phyloP scores from a whole-genome alignment of 2,329 filamentous ascomycete genomes.

The Ascochyta pisi region DNA sequence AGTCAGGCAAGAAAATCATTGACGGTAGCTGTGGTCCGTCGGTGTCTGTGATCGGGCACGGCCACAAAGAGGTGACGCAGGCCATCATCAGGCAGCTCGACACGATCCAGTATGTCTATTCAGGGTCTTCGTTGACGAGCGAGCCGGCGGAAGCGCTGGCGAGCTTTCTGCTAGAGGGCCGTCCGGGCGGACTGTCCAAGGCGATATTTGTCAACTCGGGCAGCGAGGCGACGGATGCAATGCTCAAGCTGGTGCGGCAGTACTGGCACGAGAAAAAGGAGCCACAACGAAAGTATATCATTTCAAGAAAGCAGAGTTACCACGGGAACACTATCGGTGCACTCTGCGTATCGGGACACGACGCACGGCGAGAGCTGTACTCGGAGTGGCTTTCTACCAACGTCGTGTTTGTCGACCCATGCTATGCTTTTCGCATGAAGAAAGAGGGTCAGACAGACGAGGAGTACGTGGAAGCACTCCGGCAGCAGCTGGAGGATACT shows the following conservation, averaged over 20 bases:
- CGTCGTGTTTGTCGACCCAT: constrained; percentile 69
- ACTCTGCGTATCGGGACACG: constrained; percentile 67
- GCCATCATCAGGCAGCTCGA: constrained; percentile 45
- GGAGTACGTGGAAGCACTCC: constrained; percentile 66
- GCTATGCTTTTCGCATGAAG: constrained; percentile 68
- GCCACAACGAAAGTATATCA: constrained; percentile 63
- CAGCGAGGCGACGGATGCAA: constrained; percentile 57
- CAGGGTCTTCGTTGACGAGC: no score
- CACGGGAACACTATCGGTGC: constrained; percentile 74
- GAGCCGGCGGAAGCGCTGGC: no score
- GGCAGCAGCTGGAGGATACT: constrained; percentile 69
- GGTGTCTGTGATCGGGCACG: constrained; percentile 75
- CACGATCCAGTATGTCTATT: no score
- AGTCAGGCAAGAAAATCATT: constrained; percentile 56
- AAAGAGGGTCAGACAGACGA: constrained; percentile 59
- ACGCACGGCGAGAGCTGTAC: constrained; percentile 65
- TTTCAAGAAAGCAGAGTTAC: constrained; percentile 68
- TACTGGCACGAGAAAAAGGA: constrained; percentile 60
- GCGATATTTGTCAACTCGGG: constrained; percentile 65
- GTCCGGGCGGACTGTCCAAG: constrained; percentile 31
- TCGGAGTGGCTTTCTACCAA: constrained; percentile 64
- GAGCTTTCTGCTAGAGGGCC: no score
- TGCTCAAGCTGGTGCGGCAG: constrained; percentile 58
- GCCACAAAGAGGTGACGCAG: constrained; percentile 63
- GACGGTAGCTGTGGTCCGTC: constrained; percentile 76